These are phyloP conservation scores for Leucocoprinus birnbaumii DNA, from an alignment of 768 basidiomycete species.

Conservation along the genomic window DNA sequence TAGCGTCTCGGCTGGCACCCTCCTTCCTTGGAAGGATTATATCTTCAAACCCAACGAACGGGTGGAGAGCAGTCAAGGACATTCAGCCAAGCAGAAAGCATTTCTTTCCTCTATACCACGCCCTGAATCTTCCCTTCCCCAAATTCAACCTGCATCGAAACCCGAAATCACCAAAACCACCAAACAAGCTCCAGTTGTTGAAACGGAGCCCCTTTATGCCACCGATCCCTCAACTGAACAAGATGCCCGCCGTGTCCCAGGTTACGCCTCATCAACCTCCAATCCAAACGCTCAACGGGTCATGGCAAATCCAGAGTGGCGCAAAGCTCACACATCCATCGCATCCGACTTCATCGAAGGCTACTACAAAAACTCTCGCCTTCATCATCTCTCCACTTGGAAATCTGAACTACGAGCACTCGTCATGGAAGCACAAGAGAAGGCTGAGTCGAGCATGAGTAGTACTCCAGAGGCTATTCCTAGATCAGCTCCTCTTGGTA, in stretches of 20 bases:
- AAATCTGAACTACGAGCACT: constrained; percentile 85
- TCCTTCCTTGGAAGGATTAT: constrained; percentile 83
- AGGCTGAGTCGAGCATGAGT: constrained; percentile 41
- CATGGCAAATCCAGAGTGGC: constrained; percentile 86
- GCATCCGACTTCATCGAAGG: constrained; percentile 86
- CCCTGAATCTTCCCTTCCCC: background rate
- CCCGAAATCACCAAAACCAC: background rate
- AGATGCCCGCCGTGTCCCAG: constrained; percentile 47
- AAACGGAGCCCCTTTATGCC: constrained; percentile 26
- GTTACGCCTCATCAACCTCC: constrained; percentile 65
- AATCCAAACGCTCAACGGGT: constrained; percentile 74
- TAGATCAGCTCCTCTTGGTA: constrained; percentile 13
- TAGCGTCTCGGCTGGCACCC: constrained; percentile 59
- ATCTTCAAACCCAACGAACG: constrained; percentile 51
- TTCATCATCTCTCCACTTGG: constrained; percentile 93
- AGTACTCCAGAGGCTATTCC: constrained; percentile 13
- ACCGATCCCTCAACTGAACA: constrained; percentile 41
- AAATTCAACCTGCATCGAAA: background rate
- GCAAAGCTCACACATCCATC: constrained; percentile 81
- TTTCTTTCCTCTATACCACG: constrained; percentile 14
- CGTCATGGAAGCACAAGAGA: constrained; percentile 77
- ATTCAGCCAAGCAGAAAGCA: constrained; percentile 33
- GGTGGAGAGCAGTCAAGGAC: constrained; percentile 48
- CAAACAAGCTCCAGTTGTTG: background rate
- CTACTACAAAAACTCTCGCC: constrained; percentile 80